These are phyloP conservation scores for Stropharia rugosoannulata DNA, from an alignment of 768 basidiomycete genomes.

Conservation along the genomic window DNA sequence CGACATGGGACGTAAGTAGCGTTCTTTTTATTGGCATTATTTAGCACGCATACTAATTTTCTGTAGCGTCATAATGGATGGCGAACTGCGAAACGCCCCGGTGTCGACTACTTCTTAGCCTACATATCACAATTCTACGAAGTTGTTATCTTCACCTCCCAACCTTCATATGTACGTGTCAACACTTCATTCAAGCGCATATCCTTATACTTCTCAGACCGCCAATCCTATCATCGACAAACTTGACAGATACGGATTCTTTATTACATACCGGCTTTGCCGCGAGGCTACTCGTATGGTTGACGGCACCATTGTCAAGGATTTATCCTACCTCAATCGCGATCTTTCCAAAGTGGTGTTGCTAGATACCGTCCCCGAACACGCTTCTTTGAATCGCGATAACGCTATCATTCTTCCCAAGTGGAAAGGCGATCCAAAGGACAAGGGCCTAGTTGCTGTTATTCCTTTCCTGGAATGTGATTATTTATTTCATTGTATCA, in stretches of 20 bases:
- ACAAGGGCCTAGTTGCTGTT: slow-evolving; percentile 79
- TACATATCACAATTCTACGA: slow-evolving; percentile 99
- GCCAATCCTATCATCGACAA: slow-evolving; percentile 88
- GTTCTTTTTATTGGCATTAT: neutral
- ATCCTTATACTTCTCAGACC: slow-evolving; percentile 49
- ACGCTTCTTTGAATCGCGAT: slow-evolving; percentile 78
- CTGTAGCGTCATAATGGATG: slow-evolving; percentile 87
- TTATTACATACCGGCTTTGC: slow-evolving; percentile 87
- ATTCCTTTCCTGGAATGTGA: slow-evolving; percentile 96
- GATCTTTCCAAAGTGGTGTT: slow-evolving; percentile 87
- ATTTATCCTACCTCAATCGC: slow-evolving; percentile 92
- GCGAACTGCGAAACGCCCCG: slow-evolving; percentile 96
- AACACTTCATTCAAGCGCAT: neutral
- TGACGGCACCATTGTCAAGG: slow-evolving; percentile 88
- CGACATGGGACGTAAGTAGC: slow-evolving; percentile 88
- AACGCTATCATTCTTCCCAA: slow-evolving; percentile 82
- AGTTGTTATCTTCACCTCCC: slow-evolving; percentile 92
- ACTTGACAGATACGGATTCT: slow-evolving; percentile 91
- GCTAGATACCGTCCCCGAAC: slow-evolving; percentile 83
- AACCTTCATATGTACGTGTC: slow-evolving; percentile 78
- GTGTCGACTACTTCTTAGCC: slow-evolving; percentile 96
- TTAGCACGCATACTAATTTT: neutral
- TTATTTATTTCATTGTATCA: slow-evolving; percentile 13
- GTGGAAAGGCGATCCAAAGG: slow-evolving; percentile 80
- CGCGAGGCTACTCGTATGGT: slow-evolving; percentile 86